Conservation (phyloP, 305 asterid species). For the Fraxinus sp. region DNA sequence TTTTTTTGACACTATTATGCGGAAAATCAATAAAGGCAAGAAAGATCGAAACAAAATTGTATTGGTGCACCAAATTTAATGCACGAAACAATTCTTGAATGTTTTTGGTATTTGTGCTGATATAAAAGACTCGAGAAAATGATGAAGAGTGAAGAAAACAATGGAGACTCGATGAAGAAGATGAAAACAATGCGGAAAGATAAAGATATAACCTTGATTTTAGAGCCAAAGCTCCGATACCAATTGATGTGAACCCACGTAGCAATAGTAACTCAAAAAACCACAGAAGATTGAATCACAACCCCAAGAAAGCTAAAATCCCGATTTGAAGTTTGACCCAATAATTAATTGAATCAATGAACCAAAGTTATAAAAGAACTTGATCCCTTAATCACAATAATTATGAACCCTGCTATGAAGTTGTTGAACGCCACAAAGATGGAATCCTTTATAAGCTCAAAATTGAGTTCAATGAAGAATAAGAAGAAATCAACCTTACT, state of each 20-base stretch:
- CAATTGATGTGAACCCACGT: background rate
- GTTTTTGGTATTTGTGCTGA: background rate
- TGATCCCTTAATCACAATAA: background rate
- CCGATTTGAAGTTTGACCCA: no score
- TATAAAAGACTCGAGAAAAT: background rate
- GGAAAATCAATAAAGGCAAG: background rate
- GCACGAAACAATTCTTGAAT: background rate
- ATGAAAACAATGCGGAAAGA: no score
- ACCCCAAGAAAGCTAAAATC: no score
- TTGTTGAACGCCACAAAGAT: background rate
- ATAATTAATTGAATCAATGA: background rate
- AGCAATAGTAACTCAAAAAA: background rate
- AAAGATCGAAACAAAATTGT: no score
- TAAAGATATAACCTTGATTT: background rate
- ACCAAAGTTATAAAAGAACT: background rate
- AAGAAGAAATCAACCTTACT: background rate
- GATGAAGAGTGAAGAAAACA: background rate
- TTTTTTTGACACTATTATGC: no score
- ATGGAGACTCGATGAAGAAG: background rate
- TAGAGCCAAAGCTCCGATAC: background rate
- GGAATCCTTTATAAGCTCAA: no score
- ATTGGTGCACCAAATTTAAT: background rate
- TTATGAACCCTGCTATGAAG: background rate
- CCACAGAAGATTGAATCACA: background rate
- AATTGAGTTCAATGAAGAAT: no score